A percentile compares a stretch with the other conserved stretches of the same genome.
These are phyloP conservation scores for Fusarium temperatum DNA, from an alignment of 2,329 filamentous ascomycete species.

Conservation along the genomic window DNA sequence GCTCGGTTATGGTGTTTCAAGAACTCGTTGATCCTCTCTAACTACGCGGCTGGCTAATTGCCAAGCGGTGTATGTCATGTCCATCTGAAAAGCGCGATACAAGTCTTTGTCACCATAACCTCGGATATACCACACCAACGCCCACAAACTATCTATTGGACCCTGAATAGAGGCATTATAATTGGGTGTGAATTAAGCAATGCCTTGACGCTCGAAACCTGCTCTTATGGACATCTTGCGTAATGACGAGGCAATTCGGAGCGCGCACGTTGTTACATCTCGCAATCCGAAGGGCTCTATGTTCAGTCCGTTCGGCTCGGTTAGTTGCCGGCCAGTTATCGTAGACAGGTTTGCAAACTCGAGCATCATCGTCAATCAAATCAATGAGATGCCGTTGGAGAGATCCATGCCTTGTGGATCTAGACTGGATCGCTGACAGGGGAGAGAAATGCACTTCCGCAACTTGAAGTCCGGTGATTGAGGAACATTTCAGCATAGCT, in stretches of 20 bases:
- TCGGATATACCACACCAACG: constrained; percentile 32
- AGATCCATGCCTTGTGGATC: constrained; percentile 9
- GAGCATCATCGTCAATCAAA: constrained; percentile 7
- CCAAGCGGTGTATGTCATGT: constrained; percentile 41
- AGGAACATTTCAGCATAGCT: neutral
- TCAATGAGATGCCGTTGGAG: constrained; percentile 14
- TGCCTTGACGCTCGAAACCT: constrained; percentile 33
- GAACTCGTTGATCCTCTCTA: neutral
- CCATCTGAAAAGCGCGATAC: constrained; percentile 56
- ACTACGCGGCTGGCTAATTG: neutral
- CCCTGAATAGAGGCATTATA: neutral
- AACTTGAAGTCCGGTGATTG: constrained; percentile 32
- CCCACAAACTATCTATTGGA: neutral
- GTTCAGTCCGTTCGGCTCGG: constrained; percentile 68
- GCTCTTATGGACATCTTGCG: constrained; percentile 66
- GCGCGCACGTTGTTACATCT: constrained; percentile 69
- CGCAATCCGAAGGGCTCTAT: constrained; percentile 70
- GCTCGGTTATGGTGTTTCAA: constrained; percentile 32
- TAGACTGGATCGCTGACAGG: constrained; percentile 17
- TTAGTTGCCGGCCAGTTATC: constrained; percentile 63
- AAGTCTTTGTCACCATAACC: constrained; percentile 37
- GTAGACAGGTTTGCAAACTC: neutral
- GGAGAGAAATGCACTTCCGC: constrained; percentile 19
- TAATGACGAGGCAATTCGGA: constrained; percentile 66
- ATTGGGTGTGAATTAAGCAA: constrained; percentile 34